phyloP scores from a whole-genome alignment of 2,329 filamentous ascomycete genomes.

The Westerdykella aurantiaca region DNA sequence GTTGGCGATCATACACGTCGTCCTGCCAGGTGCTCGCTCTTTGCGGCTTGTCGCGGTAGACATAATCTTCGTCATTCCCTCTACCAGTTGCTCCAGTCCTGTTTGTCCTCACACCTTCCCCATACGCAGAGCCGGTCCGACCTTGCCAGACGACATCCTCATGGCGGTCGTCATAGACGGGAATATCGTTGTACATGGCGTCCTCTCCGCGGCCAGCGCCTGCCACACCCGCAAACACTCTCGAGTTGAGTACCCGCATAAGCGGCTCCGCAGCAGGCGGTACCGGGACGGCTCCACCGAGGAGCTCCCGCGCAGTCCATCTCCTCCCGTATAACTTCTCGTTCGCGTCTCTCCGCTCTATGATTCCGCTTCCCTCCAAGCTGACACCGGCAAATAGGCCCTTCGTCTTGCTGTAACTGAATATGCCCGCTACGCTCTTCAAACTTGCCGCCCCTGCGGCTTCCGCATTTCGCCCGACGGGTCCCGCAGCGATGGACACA shows the following conservation, averaged over 20 bases:
- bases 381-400: conserved; percentile 94
- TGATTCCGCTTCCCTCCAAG: conserved; percentile 84
- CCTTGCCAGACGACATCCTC: conserved; percentile 84
- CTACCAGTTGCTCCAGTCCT: conserved; percentile 40
- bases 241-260: conserved; percentile 76
- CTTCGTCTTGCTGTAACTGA: conserved; percentile 97
- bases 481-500: conserved; percentile 90
- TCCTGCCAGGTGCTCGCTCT: conserved; percentile 70
- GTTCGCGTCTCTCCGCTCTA: conserved; percentile 94
- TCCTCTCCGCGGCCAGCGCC: conserved; percentile 46
- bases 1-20: conserved; percentile 61
- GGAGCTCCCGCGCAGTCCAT: conserved; percentile 73
- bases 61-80: conserved; percentile 40
- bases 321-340: conserved; percentile 88
- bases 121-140: conserved; percentile 62
- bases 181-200: conserved; percentile 86
- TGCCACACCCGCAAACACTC: conserved; percentile 68
- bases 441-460: conserved; percentile 89
- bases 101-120: conserved; percentile 57
- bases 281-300: conserved; percentile 69
- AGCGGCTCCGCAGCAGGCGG: conserved; percentile 80
- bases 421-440: conserved; percentile 83
- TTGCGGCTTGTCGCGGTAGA: conserved; percentile 53
- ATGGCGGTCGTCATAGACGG: conserved; percentile 77
- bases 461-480: conserved; percentile 90